A percentile compares a stretch with the other conserved stretches of the same genome.
Conservation (phyloP, 2,329 filamentous ascomycete species). For the Ceratocystis diversiconidia region DNA sequence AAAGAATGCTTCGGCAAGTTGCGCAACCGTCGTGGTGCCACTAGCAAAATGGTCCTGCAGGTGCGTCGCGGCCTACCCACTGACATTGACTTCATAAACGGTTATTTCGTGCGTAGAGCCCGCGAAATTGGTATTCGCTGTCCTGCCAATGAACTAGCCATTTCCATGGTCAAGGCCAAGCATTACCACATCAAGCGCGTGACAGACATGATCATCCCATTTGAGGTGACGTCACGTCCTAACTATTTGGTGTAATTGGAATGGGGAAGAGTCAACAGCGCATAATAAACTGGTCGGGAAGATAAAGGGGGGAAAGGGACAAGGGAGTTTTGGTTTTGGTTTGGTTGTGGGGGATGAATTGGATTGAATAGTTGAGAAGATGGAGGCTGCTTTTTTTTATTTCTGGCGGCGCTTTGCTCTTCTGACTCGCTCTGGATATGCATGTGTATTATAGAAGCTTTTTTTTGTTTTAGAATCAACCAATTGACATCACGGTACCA, state of each 20-base stretch:
- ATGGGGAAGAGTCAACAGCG: not conserved
- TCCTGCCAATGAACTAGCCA: constrained; percentile 57
- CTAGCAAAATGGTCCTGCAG: constrained; percentile 54
- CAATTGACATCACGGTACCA: not conserved
- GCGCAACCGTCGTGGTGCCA: constrained; percentile 38
- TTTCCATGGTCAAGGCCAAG: constrained; percentile 61
- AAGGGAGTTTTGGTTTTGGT: not conserved
- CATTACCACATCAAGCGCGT: constrained; percentile 26
- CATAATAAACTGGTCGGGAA: too few species aligned
- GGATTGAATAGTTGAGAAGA: not conserved
- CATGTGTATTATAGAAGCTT: constrained; percentile 11
- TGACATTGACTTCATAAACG: constrained; percentile 76
- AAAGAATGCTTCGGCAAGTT: constrained; percentile 44
- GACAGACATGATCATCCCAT: constrained; percentile 24
- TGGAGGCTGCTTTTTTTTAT: not conserved
- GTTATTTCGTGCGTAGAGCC: constrained; percentile 67
- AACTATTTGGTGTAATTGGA: not conserved
- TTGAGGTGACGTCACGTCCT: constrained; percentile 26
- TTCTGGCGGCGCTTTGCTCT: not conserved
- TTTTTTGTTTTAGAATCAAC: constrained; percentile 10
- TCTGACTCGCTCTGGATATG: too few species aligned
- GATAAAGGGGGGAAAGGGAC: not conserved
- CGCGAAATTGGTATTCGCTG: constrained; percentile 57
- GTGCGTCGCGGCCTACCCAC: constrained; percentile 47
- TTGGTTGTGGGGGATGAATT: not conserved